These are phyloP conservation scores for Tetrapisispora namnaoensis DNA, from an alignment of 805 yeast species.

Conservation along the genomic window DNA sequence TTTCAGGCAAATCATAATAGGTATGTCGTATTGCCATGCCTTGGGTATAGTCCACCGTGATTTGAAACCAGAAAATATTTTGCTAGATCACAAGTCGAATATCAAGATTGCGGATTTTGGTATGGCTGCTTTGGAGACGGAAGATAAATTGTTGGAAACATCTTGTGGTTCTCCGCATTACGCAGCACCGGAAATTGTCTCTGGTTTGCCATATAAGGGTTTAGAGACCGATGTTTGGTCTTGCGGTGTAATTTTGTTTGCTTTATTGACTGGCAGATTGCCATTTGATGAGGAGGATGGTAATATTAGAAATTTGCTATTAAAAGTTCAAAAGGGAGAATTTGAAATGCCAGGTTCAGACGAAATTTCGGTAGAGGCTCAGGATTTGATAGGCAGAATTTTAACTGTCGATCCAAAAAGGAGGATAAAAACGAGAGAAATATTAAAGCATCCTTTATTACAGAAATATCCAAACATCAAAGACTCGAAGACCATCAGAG, in stretches of 20 bases:
- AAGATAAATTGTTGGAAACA: slow-evolving; percentile 76
- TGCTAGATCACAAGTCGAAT: slow-evolving; percentile 72
- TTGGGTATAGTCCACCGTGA: slow-evolving; percentile 85
- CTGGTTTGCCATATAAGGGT: slow-evolving; percentile 92
- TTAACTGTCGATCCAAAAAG: slow-evolving; percentile 70
- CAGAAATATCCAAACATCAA: slow-evolving; percentile 48
- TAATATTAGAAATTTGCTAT: slow-evolving; percentile 72
- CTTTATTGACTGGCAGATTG: slow-evolving; percentile 84
- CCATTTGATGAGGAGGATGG: slow-evolving; percentile 87
- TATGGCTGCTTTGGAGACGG: slow-evolving; percentile 93
- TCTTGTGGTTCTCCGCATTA: slow-evolving; percentile 98
- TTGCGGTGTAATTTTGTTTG: slow-evolving; percentile 91
- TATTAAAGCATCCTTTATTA: slow-evolving; percentile 72
- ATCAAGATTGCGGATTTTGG: slow-evolving; percentile 98
- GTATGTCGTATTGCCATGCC: slow-evolving; percentile 76
- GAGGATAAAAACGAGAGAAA: slow-evolving; percentile 70
- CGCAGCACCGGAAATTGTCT: slow-evolving; percentile 96
- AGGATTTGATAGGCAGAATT: slow-evolving; percentile 74
- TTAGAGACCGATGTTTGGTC: slow-evolving; percentile 98
- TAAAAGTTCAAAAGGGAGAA: slow-evolving; percentile 86
- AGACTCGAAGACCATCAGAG: slow-evolving; percentile 28
- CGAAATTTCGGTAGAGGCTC: slow-evolving; percentile 73
- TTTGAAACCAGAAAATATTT: slow-evolving; percentile 69
- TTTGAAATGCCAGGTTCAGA: slow-evolving; percentile 72
- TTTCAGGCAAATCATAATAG: slow-evolving; percentile 77